Percentiles rank a stretch among this genome's conserved stretches.
Evolutionary conservation across 768 basidiomycete genomes (phyloP).

Genomic region (Pholiota microspora): DNA sequence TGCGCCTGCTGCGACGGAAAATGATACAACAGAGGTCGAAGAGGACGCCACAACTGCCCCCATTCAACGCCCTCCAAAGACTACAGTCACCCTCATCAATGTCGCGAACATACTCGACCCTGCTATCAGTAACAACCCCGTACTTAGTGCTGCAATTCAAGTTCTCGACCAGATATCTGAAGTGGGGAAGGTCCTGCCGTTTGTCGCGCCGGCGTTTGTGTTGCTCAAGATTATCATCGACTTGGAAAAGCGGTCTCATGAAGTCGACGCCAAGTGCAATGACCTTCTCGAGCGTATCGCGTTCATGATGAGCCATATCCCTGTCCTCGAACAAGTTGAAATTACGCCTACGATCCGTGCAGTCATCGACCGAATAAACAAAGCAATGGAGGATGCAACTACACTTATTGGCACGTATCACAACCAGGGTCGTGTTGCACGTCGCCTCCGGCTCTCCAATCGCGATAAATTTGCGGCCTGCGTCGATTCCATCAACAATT

Average conservation of each 20-base stretch:
- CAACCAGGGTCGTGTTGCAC: slow-evolving; percentile 33
- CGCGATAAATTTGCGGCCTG: slow-evolving; percentile 34
- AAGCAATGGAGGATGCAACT: slow-evolving; percentile 33
- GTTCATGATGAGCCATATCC: slow-evolving; percentile 40
- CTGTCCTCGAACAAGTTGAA: slow-evolving; percentile 29
- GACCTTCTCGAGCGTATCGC: slow-evolving; percentile 40
- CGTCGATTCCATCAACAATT: slow-evolving; percentile 29
- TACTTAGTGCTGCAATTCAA: slow-evolving; percentile 27
- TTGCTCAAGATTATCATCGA: slow-evolving; percentile 39
- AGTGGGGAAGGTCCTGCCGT: slow-evolving; percentile 34
- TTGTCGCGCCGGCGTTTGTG: slow-evolving; percentile 37
- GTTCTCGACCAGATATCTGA: slow-evolving; percentile 31
- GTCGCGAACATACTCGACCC: slow-evolving; percentile 19
- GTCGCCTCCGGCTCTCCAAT: slow-evolving; percentile 36
- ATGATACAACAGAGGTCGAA: too few relatives aligned
- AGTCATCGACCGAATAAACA: slow-evolving; percentile 37
- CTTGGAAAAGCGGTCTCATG: slow-evolving; percentile 33
- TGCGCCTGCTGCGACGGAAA: too few relatives aligned
- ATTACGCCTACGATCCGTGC: slow-evolving; percentile 31
- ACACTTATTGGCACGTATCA: slow-evolving; percentile 37
- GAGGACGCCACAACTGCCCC: too few relatives aligned
- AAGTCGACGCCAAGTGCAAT: slow-evolving; percentile 38
- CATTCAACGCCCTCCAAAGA: too few relatives aligned
- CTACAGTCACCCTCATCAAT: too few relatives aligned
- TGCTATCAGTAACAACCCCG: slow-evolving; percentile 16